These are phyloP conservation scores for Brassica nigra DNA, from an alignment of 345 rosid species.

Conservation along the genomic window DNA sequence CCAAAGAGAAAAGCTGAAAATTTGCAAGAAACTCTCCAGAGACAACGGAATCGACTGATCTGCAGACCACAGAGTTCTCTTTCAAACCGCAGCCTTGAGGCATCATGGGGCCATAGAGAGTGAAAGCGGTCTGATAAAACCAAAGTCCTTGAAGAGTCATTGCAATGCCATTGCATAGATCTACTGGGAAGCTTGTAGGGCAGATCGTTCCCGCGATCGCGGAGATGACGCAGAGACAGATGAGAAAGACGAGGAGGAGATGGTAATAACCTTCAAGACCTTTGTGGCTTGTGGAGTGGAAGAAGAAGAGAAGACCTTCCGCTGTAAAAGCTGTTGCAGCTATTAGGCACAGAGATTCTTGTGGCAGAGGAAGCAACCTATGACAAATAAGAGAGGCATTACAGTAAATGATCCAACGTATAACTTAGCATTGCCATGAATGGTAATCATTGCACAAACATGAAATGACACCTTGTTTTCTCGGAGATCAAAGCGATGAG, in stretches of 20 bases:
- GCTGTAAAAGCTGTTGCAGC: conserved; percentile 84
- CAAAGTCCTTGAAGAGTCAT: conserved; percentile 94
- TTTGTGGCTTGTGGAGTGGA: conserved; percentile 92
- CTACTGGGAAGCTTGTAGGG: conserved; percentile 79
- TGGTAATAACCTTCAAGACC: conserved; percentile 98
- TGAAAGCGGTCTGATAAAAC: conserved; percentile 97
- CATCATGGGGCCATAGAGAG: conserved; percentile 93
- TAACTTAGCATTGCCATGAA: too few relatives aligned
- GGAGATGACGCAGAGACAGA: conserved; percentile 69
- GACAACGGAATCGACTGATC: conserved; percentile 51
- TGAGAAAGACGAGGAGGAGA: conserved; percentile 79
- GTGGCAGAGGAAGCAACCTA: conserved; percentile 74
- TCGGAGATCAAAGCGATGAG: conserved; percentile 64
- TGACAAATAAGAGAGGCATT: background rate
- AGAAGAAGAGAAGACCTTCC: conserved; percentile 81
- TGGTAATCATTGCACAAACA: background rate
- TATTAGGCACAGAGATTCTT: conserved; percentile 72
- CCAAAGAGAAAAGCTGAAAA: conserved; percentile 74
- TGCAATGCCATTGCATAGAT: conserved; percentile 70
- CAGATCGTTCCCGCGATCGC: conserved; percentile 70
- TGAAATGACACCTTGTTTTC: conserved; percentile 58
- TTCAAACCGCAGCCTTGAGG: conserved; percentile 74
- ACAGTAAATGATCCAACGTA: too few relatives aligned
- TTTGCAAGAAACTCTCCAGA: conserved; percentile 86
- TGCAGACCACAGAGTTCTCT: conserved; percentile 52